Base-by-base conservation (phyloP, 1,139 yeast genomes). In the Nakaseomyces nivariensis region DNA sequence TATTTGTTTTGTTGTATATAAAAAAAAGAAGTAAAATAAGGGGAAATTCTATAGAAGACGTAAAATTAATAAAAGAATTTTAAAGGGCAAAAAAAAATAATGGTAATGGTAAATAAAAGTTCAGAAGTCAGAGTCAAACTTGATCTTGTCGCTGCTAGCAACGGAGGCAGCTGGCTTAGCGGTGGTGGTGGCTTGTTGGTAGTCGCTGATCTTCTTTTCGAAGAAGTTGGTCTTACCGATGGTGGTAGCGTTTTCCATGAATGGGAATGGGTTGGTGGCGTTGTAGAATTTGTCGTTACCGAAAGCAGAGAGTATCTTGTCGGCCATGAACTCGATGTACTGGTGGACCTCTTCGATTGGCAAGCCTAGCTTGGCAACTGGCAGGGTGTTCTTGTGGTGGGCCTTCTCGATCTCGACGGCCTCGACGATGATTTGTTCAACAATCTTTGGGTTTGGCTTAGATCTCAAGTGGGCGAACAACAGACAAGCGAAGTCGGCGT, bases 201-300 rank as follows among this genome's bases (percentile, higher is more conserved):
- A 94, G 72, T 94, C 99, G 54, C 96, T 85, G 55, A 92, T 98
- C 73, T 97, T 85, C 81, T 92, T 92, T 78, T 92, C 99, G 67
- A 92, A 92, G 80, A 94, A 92, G 76, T 92, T 92, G 61, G 98
- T 90, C 79, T 92, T 92, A 71, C 98, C 98, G 52, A 96, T 94
- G 62, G 92, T 79, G 26, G 97, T 89, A 64, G 89, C 89, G 75
- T 89, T 89, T 74, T 92, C 99, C 98, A 92, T 92, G 68, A 90
- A 92, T 71, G 90, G 97, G 70, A 92, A 92, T 69, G 99, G 99
- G 70, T 92, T 94, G 55, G 85, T 74, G 54, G 78, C 92, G 66
- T 88, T 87, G 80, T 82, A 92, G 56, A 78, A 76, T 76, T 90
- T 89, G 71, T 83, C 77, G 77, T 88, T 87, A 59, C 98, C 98